Percentiles rank a stretch among this genome's conserved stretches.
Evolutionary conservation across 495 filamentous ascomycete genomes (phyloP).

Genomic region (Aspergillus wentii): DNA sequence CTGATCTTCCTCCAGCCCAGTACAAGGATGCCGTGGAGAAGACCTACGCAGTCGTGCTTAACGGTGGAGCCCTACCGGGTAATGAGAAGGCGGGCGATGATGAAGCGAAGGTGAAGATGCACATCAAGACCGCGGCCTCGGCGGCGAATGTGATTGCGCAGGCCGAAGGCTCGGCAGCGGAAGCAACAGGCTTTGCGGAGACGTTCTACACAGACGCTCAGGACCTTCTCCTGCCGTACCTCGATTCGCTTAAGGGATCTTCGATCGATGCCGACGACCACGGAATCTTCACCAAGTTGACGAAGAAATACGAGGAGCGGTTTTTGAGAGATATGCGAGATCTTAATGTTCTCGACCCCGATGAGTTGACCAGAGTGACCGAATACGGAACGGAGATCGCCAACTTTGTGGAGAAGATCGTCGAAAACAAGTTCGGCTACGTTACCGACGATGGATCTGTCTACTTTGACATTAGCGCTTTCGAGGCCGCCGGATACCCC

Average conservation of each 20-base stretch:
- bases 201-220: conserved; percentile 51
- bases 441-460: conserved; percentile 75
- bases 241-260: conserved; percentile 72
- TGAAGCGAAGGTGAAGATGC: conserved; percentile 89
- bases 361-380: conserved; percentile 79
- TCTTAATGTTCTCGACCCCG: conserved; percentile 80
- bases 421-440: conserved; percentile 85
- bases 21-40: conserved; percentile 54
- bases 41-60: conserved; percentile 56
- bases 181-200: conserved; percentile 35
- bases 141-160: conserved; percentile 52
- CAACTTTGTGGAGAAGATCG: conserved; percentile 67
- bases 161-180: conserved; percentile 27
- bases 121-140: conserved; percentile 69
- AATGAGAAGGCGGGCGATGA: conserved; percentile 65
- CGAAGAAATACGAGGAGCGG: conserved; percentile 72
- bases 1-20: conserved; percentile 29
- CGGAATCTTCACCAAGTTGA: conserved; percentile 73
- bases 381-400: conserved; percentile 86
- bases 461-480: conserved; percentile 88
- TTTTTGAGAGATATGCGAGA: conserved; percentile 82
- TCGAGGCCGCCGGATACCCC: conserved; percentile 75
- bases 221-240: conserved; percentile 77
- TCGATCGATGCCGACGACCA: conserved; percentile 72
- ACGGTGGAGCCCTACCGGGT: conserved; percentile 47